A percentile compares a stretch with the other conserved stretches of the same genome.
These are phyloP conservation scores for Bidens hawaiensis DNA, from an alignment of 140 eudicot genomes.

Conservation along the genomic window DNA sequence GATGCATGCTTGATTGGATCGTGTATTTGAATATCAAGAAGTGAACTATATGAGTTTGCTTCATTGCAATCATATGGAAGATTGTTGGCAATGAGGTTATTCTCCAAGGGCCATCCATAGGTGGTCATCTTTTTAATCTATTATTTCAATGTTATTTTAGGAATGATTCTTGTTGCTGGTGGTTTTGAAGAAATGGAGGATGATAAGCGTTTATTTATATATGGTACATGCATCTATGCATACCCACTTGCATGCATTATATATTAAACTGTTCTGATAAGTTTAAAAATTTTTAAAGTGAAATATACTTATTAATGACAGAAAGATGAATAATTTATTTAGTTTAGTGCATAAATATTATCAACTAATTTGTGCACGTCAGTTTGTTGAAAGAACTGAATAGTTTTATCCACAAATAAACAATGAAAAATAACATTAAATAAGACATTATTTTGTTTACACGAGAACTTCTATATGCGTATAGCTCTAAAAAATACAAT, in stretches of 20 bases:
- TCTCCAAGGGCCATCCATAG: conserved; percentile 32
- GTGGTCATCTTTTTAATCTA: conserved; percentile 38
- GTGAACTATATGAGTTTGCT: conserved; percentile 26
- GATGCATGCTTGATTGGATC: conserved; percentile 11
- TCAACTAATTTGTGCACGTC: neutral
- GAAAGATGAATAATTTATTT: neutral
- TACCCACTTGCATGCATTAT: conserved; percentile 20
- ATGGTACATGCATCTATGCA: neutral
- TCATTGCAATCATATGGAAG: conserved; percentile 15
- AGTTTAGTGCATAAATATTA: neutral
- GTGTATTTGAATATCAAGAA: conserved; percentile 19
- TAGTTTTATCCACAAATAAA: too few relatives aligned
- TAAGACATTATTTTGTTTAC: too few relatives aligned
- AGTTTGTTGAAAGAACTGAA: neutral
- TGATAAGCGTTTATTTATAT: conserved; percentile 25
- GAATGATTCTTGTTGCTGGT: neutral
- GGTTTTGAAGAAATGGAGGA: conserved; percentile 12
- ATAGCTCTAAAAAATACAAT: too few relatives aligned
- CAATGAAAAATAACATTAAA: too few relatives aligned
- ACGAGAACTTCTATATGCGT: too few relatives aligned
- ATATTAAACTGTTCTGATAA: neutral
- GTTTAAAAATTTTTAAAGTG: neutral
- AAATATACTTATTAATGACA: neutral
- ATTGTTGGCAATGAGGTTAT: conserved; percentile 14
- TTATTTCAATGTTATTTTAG: neutral